Percentiles rank a stretch among this genome's conserved stretches.
phyloP scores from a whole-genome alignment of 2,329 filamentous ascomycete genomes.

The Kalmusia sp. region DNA sequence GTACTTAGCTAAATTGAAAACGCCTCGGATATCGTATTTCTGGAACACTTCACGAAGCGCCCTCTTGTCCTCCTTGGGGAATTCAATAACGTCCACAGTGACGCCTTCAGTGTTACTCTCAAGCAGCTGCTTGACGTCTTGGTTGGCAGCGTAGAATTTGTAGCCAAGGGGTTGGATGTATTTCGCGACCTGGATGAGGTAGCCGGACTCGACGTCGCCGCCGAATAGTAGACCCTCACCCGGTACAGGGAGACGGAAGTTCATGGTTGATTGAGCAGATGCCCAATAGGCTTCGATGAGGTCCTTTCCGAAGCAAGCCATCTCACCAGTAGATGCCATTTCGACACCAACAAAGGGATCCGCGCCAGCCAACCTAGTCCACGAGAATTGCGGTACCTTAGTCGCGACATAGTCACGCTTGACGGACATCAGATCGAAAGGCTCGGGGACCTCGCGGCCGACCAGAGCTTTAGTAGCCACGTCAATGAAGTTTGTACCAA shows the following conservation, averaged over 20 bases:
- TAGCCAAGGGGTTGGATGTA: conserved; percentile 89
- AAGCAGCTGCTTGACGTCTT: conserved; percentile 82
- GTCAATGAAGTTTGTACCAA: conserved; percentile 96
- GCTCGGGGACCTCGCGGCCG: conserved; percentile 81
- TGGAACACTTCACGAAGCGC: conserved; percentile 92
- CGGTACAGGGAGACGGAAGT: conserved; percentile 95
- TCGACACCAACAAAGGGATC: conserved; percentile 98
- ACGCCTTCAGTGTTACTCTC: conserved; percentile 74
- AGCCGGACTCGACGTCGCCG: conserved; percentile 75
- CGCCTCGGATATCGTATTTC: conserved; percentile 94
- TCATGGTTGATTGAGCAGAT: conserved; percentile 96
- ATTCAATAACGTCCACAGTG: conserved; percentile 88
- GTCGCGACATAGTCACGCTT: conserved; percentile 93
- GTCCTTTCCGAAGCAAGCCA: conserved; percentile 97
- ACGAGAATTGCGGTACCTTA: conserved; percentile 98
- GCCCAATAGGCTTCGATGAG: conserved; percentile 98
- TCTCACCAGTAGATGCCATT: conserved; percentile 96
- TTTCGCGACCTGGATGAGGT: conserved; percentile 81
- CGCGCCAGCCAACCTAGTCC: conserved; percentile 95
- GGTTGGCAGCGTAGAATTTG: conserved; percentile 88
- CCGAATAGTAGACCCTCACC: conserved; percentile 96
- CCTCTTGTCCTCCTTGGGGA: conserved; percentile 95
- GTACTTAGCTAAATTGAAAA: conserved; percentile 90
- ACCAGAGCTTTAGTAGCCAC: conserved; percentile 92
- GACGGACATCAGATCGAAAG: conserved; percentile 84